A percentile compares a stretch with the other conserved stretches of the same genome.
These are phyloP conservation scores for Colletotrichum theobromicola DNA, from an alignment of 2,329 filamentous ascomycete species.

Conservation along the genomic window DNA sequence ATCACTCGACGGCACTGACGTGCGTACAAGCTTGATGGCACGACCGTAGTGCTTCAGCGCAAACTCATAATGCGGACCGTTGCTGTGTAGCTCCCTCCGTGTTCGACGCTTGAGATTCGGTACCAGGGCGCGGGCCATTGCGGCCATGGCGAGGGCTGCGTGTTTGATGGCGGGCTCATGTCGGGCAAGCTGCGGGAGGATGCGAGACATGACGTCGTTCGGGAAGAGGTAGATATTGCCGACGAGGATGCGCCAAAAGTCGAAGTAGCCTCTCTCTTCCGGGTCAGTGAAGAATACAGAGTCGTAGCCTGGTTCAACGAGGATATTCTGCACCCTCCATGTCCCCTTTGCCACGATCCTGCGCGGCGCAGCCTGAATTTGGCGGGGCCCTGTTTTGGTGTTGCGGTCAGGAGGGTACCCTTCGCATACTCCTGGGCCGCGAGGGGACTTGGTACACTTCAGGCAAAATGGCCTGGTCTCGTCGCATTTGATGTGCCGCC, in stretches of 20 bases:
- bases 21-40: constrained; percentile 42
- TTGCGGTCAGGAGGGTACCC: constrained; percentile 6
- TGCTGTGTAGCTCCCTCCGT: background rate
- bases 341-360: background rate
- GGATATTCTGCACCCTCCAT: constrained; percentile 13
- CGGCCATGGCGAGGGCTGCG: constrained; percentile 16
- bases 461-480: constrained; percentile 45
- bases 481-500: constrained; percentile 47
- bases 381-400: background rate
- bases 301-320: constrained; percentile 38
- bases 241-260: constrained; percentile 41
- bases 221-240: constrained; percentile 33
- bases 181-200: constrained; percentile 42
- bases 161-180: constrained; percentile 42
- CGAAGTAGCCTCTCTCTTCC: constrained; percentile 41
- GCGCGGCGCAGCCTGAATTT: background rate
- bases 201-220: constrained; percentile 36
- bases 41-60: constrained; percentile 44
- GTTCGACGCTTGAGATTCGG: constrained; percentile 25
- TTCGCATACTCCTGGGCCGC: constrained; percentile 40
- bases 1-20: constrained; percentile 37
- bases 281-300: constrained; percentile 36
- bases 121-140: constrained; percentile 34
- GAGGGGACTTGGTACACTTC: constrained; percentile 46
- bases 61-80: constrained; percentile 35